A percentile compares a stretch with the other conserved stretches of the same genome.
Conservation (phyloP, 1,284 basidiomycete species). For the Ganoderma sinense region DNA sequence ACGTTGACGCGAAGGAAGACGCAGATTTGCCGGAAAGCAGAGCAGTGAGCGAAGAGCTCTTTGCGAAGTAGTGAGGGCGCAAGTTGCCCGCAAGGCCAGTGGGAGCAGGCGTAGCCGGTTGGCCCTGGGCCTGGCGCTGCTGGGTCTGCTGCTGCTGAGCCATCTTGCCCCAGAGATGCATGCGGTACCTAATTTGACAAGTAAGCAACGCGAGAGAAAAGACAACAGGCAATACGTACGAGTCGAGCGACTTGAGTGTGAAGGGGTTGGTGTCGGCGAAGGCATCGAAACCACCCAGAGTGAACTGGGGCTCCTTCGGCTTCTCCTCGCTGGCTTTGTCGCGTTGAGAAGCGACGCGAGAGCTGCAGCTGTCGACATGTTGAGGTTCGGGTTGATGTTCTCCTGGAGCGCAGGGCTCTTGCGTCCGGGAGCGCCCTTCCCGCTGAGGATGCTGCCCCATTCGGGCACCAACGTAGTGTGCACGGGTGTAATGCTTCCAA, state of each 20-base stretch:
- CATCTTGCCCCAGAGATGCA: constrained; percentile 90
- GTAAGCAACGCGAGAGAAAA: constrained; percentile 6
- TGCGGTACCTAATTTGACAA: constrained; percentile 59
- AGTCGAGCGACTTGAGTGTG: constrained; percentile 84
- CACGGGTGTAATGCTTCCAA: constrained; percentile 83
- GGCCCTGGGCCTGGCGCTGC: constrained; percentile 39
- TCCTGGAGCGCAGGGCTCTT: constrained; percentile 58
- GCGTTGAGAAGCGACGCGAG: constrained; percentile 22
- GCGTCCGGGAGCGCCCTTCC: constrained; percentile 40
- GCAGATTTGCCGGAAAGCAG: constrained; percentile 59
- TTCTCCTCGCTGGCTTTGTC: constrained; percentile 28
- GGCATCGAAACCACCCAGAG: constrained; percentile 56
- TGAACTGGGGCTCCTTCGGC: constrained; percentile 34
- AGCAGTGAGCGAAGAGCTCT: constrained; percentile 44
- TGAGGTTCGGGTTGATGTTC: constrained; percentile 85
- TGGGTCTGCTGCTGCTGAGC: constrained; percentile 50
- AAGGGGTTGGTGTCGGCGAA: constrained; percentile 83
- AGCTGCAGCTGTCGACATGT: constrained; percentile 41
- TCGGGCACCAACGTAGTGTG: constrained; percentile 85
- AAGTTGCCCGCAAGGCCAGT: constrained; percentile 58
- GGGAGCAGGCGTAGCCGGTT: constrained; percentile 37
- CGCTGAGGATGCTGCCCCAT: constrained; percentile 42
- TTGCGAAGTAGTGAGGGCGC: constrained; percentile 64
- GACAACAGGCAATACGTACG: constrained; percentile 48
- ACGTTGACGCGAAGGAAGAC: constrained; percentile 13